Evolutionary conservation across 371 early-diverging fungal species (phyloP).

Genomic region (Apophysomyces sp.): DNA sequence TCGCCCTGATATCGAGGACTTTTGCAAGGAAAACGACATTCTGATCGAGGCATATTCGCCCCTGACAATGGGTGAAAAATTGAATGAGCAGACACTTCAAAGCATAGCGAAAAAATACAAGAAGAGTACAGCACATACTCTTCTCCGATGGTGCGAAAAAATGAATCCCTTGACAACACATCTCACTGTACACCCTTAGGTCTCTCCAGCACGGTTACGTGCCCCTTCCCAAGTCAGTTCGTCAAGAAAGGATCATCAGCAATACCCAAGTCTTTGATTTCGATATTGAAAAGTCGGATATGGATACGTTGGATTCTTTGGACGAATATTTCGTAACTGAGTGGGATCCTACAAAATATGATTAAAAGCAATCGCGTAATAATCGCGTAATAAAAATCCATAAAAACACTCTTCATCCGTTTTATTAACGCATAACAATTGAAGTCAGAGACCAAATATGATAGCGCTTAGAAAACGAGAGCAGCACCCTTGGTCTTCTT

Average conservation of each 20-base stretch:
- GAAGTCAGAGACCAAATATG: neutral
- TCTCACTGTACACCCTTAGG: slow-evolving; percentile 5
- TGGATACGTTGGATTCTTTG: slow-evolving; percentile 43
- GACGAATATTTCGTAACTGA: slow-evolving; percentile 37
- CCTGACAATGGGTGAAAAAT: slow-evolving; percentile 48
- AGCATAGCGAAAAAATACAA: slow-evolving; percentile 46
- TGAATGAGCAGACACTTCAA: slow-evolving; percentile 41
- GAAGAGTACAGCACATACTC: slow-evolving; percentile 48
- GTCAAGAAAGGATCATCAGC: slow-evolving; percentile 46
- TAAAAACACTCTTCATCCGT: neutral
- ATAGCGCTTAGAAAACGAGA: slow-evolving; percentile 59
- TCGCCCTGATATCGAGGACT: slow-evolving; percentile 40
- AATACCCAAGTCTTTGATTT: slow-evolving; percentile 59
- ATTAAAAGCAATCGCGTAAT: slow-evolving; percentile 4
- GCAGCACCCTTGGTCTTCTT: slow-evolving; percentile 81
- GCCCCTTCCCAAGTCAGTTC: slow-evolving; percentile 57
- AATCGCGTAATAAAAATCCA: neutral
- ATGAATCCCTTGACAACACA: neutral
- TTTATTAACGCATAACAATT: neutral
- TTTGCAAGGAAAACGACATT: slow-evolving; percentile 49
- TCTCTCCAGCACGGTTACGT: slow-evolving; percentile 48
- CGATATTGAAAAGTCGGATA: slow-evolving; percentile 51
- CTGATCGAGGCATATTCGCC: slow-evolving; percentile 59
- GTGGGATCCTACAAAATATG: slow-evolving; percentile 31
- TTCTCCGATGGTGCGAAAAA: slow-evolving; percentile 23